phyloP scores from a whole-genome alignment of 805 yeast species.

The Ogataea corticis region DNA sequence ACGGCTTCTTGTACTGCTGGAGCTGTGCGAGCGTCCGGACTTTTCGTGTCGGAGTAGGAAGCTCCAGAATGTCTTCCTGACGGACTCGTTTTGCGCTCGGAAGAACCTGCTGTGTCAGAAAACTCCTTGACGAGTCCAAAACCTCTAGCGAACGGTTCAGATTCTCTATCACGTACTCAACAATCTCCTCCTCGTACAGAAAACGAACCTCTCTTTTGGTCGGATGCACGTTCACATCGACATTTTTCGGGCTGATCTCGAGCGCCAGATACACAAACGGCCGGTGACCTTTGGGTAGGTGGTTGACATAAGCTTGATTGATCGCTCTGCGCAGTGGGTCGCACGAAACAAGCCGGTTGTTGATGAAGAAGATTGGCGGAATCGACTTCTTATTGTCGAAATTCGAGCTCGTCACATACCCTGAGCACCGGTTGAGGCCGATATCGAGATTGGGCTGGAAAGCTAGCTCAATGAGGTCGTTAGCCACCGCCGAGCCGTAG shows the following conservation, averaged over 20 bases:
- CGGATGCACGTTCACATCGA: conserved; percentile 96
- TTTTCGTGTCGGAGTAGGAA: conserved; percentile 9
- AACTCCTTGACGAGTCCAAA: conserved; percentile 68
- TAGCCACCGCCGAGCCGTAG: conserved; percentile 69
- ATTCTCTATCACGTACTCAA: conserved; percentile 52
- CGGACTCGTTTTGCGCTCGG: conserved; percentile 37
- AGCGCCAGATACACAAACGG: conserved; percentile 79
- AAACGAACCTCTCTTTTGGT: conserved; percentile 92
- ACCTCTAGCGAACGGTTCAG: conserved; percentile 53
- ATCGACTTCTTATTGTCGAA: conserved; percentile 64
- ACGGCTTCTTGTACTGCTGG: conserved; percentile 36
- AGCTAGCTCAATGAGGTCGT: conserved; percentile 55
- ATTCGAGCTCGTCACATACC: conserved; percentile 71
- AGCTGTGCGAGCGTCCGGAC: conserved; percentile 7
- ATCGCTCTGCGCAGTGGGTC: conserved; percentile 78
- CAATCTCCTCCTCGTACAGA: conserved; percentile 81
- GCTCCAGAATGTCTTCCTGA: conserved; percentile 18
- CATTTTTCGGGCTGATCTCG: conserved; percentile 61
- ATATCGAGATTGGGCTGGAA: conserved; percentile 32
- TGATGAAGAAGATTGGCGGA: conserved; percentile 79
- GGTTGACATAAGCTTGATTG: conserved; percentile 57
- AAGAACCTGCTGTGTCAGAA: conserved; percentile 60
- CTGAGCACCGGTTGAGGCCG: conserved; percentile 57
- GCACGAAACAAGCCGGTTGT: conserved; percentile 77
- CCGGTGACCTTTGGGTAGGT: conserved; percentile 73